Conservation (phyloP, 345 rosid genomes). For the Acer yangbiense region DNA sequence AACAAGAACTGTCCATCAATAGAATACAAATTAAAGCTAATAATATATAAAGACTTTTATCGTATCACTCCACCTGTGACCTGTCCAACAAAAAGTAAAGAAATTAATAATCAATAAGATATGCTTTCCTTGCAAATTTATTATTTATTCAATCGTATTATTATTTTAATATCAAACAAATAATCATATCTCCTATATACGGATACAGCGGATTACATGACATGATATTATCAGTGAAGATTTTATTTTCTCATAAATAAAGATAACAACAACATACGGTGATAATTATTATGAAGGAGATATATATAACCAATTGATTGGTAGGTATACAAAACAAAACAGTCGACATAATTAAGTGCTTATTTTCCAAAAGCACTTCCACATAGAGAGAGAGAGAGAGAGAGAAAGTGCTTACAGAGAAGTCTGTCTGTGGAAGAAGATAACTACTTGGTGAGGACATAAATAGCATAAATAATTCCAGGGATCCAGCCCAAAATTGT, state of each 20-base stretch:
- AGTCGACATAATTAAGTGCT: not conserved
- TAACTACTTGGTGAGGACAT: constrained; percentile 53
- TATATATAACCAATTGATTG: too few relatives aligned
- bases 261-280: too few relatives aligned
- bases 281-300: too few relatives aligned
- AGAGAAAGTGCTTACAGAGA: constrained; percentile 8
- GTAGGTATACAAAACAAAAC: not conserved
- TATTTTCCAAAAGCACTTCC: not conserved
- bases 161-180: not conserved
- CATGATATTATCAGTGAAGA: too few relatives aligned
- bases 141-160: too few relatives aligned
- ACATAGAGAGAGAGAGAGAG: not conserved
- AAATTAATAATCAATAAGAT: not conserved
- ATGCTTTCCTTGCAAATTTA: not conserved
- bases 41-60: not conserved
- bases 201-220: too few relatives aligned
- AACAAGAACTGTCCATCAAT: not conserved
- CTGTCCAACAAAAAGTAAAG: constrained; percentile 11
- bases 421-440: constrained; percentile 3
- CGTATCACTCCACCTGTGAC: constrained; percentile 19
- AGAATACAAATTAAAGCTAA: not conserved
- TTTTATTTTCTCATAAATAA: too few relatives aligned
- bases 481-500: constrained; percentile 75
- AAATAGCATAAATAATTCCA: constrained; percentile 79
- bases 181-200: too few relatives aligned